Base-by-base conservation (phyloP, 2,329 filamentous ascomycete species). In the Dothideomycetes sp. region DNA sequence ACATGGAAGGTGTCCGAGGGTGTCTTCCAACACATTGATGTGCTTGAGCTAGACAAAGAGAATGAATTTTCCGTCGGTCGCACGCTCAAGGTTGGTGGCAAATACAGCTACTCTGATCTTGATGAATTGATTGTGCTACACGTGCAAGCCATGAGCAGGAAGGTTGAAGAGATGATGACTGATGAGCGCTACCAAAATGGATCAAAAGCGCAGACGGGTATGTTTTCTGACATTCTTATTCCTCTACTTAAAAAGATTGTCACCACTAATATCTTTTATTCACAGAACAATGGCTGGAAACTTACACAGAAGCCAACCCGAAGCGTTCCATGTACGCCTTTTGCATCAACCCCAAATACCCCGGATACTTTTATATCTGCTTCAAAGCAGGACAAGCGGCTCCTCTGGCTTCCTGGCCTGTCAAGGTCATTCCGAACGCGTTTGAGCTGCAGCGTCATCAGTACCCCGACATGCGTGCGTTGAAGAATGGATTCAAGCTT, bases 1-100 rank as follows among this genome's bases (percentile, higher is more conserved):
- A 98, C 91, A 0, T 98, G 91, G 91, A 98, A 98, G 68, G 88
- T 98, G 11, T 82, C 86, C 2, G 87, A 96, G 58, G 82, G 83
- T 44, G 79, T 96, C n/a, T 98, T 88, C 60, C 88, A 98, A 63
- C 91, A 98, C 60, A 85, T 98, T 47, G 91, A 98, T 61, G 89
- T 98, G 24, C 73, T 98, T 30, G 91, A 98, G 64, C 72, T 98
- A 55, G 85, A 94, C 61, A 98, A 98, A 64, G 86, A 94, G 47
- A 96, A 87, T 46, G 89, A 96, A 58, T 96, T 95, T 59, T 88
- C 87, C 0, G 81, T 96, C 3, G 91, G 91, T 46, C 81, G 81
- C 51, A 79, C 81, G 31, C 72, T 98, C 39, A 84, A 84, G 47
- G 84, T 98, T 39, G 83, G 79, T 24, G 84, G 84, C 51, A 89